phyloP scores from a whole-genome alignment of 257 asterid genomes.

The Solanum arcanum region DNA sequence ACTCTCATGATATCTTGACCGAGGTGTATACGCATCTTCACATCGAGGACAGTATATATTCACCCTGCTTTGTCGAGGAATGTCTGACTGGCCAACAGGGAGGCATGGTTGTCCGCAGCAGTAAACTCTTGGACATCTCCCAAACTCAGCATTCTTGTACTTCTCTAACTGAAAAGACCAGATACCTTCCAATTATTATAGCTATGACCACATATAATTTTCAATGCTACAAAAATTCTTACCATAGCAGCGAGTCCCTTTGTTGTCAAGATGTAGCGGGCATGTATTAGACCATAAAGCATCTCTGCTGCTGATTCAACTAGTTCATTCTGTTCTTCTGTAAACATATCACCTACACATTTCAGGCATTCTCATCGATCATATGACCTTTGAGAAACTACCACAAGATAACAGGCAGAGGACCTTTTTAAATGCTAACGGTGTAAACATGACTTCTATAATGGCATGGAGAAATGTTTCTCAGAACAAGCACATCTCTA shows the following conservation, averaged over 20 bases:
- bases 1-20: slow-evolving; percentile 54
- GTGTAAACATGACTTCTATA: not conserved
- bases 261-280: slow-evolving; percentile 50
- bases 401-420: not conserved
- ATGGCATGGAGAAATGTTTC: not conserved
- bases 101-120: slow-evolving; percentile 63
- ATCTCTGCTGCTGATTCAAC: slow-evolving; percentile 62
- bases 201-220: not conserved
- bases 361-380: slow-evolving; percentile 15
- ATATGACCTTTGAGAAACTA: not conserved
- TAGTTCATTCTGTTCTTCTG: slow-evolving; percentile 51
- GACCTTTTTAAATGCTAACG: not conserved
- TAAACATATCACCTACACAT: slow-evolving; percentile 42
- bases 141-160: slow-evolving; percentile 60
- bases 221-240: slow-evolving; percentile 10
- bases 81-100: slow-evolving; percentile 50
- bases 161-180: slow-evolving; percentile 38
- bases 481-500: not conserved
- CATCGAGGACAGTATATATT: slow-evolving; percentile 51
- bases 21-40: slow-evolving; percentile 47
- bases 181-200: slow-evolving; percentile 9
- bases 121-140: slow-evolving; percentile 54
- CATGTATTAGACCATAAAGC: slow-evolving; percentile 56
- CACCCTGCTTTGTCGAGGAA: slow-evolving; percentile 46
- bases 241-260: slow-evolving; percentile 61